phyloP scores from a whole-genome alignment of 495 filamentous ascomycete species.

The Aspergillus sparsus region DNA sequence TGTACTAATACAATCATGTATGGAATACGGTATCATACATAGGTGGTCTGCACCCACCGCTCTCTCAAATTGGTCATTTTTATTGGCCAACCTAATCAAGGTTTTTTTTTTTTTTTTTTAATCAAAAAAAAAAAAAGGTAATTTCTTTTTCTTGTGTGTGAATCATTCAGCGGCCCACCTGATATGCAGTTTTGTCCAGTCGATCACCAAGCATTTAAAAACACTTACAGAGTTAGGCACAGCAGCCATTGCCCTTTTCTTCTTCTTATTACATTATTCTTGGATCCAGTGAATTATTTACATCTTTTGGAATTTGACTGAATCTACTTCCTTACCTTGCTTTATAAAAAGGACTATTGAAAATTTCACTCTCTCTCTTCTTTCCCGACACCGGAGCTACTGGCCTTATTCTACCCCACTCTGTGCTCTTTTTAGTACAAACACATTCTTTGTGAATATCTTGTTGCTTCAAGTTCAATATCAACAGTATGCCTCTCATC shows the following conservation, averaged over 20 bases:
- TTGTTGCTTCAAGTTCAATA: not conserved
- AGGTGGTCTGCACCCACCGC: not conserved
- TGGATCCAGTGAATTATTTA: not conserved
- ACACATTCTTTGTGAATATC: not conserved
- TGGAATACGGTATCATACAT: conserved; percentile 6
- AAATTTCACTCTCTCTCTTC: conserved; percentile 1
- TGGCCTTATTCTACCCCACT: not conserved
- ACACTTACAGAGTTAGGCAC: not conserved
- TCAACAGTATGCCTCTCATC: conserved; percentile 50
- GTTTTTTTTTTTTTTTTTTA: not conserved
- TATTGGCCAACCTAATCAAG: not conserved
- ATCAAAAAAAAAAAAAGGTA: not conserved
- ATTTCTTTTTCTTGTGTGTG: conserved; percentile 17
- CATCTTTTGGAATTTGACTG: conserved; percentile 1
- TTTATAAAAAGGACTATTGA: not conserved
- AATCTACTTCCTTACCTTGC: not conserved
- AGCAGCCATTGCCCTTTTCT: conserved; percentile 8
- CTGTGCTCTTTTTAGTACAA: conserved; percentile 7
- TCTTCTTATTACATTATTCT: not conserved
- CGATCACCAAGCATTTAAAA: conserved; percentile 17
- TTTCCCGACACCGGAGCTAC: conserved; percentile 1
- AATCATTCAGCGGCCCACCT: conserved; percentile 21
- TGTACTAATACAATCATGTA: not conserved
- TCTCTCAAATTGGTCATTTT: not conserved
- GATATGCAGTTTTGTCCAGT: conserved; percentile 17